A percentile compares a stretch with the other conserved stretches of the same genome.
phyloP scores from a whole-genome alignment of 768 basidiomycete species.

The Rhizopogon vesiculosus region DNA sequence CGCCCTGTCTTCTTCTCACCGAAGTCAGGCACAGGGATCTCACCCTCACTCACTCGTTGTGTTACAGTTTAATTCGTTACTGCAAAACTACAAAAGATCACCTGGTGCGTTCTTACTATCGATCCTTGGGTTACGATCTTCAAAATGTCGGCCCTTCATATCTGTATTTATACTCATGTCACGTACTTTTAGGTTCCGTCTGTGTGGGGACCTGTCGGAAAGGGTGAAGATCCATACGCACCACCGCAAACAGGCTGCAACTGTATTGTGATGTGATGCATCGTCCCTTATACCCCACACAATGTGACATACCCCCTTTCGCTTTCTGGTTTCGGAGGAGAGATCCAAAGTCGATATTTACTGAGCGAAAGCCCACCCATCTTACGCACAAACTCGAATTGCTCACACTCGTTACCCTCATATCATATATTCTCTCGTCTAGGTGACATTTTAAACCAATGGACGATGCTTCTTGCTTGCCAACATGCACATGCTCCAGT shows the following conservation, averaged over 20 bases:
- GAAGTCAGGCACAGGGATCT: constrained; percentile 1
- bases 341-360: not conserved
- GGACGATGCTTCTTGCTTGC: constrained; percentile 22
- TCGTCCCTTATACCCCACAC: constrained; percentile 26
- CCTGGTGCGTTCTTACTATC: constrained; percentile 49
- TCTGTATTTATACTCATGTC: not conserved
- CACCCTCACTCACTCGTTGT: not conserved
- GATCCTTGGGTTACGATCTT: not conserved
- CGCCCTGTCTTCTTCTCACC: constrained; percentile 18
- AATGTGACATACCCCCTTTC: constrained; percentile 24
- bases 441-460: constrained; percentile 15
- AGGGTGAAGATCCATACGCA: constrained; percentile 90
- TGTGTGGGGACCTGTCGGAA: constrained; percentile 90
- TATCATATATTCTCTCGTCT: constrained; percentile 20
- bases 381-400: constrained; percentile 14
- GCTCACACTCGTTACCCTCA: constrained; percentile 22
- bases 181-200: constrained; percentile 64
- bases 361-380: constrained; percentile 8
- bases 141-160: not conserved
- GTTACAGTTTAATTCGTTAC: constrained; percentile 79
- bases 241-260: constrained; percentile 72
- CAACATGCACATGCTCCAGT: not conserved
- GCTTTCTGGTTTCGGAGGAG: constrained; percentile 1
- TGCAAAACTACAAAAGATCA: constrained; percentile 93
- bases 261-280: constrained; percentile 64